Evolutionary conservation across 1,139 yeast genomes (phyloP).

Genomic region (Yamadazyma jaroonii): DNA sequence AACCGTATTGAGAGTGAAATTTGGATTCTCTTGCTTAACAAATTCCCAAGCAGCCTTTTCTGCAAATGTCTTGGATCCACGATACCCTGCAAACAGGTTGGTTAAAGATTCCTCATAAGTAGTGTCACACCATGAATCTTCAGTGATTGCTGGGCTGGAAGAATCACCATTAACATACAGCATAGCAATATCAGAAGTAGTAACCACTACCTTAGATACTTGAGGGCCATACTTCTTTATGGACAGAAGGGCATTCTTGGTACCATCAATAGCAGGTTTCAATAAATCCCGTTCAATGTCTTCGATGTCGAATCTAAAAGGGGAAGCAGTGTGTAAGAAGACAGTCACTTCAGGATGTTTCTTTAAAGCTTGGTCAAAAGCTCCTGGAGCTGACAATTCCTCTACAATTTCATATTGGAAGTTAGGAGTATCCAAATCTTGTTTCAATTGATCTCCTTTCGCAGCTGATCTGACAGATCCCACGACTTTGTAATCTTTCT

Average conservation of each 20-base stretch:
- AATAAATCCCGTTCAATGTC: constrained; percentile 30
- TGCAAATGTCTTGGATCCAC: constrained; percentile 53
- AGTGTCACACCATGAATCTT: no score
- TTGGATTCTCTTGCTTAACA: constrained; percentile 21
- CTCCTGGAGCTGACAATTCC: constrained; percentile 15
- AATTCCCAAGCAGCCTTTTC: constrained; percentile 50
- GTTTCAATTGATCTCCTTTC: constrained; percentile 21
- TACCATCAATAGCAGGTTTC: constrained; percentile 34
- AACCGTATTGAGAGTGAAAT: constrained; percentile 39
- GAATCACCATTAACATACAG: constrained; percentile 2
- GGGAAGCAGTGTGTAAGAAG: constrained; percentile 17
- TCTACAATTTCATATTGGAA: constrained; percentile 22
- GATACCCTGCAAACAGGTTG: constrained; percentile 25
- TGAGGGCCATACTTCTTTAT: constrained; percentile 23
- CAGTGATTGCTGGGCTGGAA: constrained; percentile 24
- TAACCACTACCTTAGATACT: constrained; percentile 25
- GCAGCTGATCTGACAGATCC: constrained; percentile 26
- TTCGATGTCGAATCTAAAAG: constrained; percentile 13
- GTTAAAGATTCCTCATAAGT: constrained; percentile 27
- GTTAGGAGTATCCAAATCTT: constrained; percentile 12
- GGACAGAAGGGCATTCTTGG: constrained; percentile 28
- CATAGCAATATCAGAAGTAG: constrained; percentile 30
- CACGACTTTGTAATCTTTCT: constrained; percentile 21
- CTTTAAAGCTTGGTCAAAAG: constrained; percentile 15
- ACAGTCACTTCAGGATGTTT: constrained; percentile 13